Percentiles rank a stretch among this genome's conserved stretches.
These are phyloP conservation scores for Pythium pyrilobum DNA, from an alignment of 352 stramenopile species.

Conservation along the genomic window DNA sequence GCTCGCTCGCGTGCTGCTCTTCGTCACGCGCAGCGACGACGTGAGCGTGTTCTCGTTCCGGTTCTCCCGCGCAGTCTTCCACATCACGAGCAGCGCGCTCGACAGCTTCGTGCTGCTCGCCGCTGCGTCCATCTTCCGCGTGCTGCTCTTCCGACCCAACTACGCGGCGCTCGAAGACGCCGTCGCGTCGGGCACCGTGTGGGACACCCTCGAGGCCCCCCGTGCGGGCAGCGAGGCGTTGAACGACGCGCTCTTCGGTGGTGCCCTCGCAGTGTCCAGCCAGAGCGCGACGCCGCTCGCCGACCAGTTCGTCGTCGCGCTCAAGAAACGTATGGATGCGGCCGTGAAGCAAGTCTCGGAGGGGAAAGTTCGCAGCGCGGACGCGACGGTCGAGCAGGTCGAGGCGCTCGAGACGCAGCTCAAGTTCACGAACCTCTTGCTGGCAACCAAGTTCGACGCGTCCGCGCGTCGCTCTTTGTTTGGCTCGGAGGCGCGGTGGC, in stretches of 20 bases:
- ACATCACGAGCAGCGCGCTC: slow-evolving; percentile 20
- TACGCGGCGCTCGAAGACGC: slow-evolving; percentile 12
- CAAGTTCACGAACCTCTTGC: slow-evolving; percentile 20
- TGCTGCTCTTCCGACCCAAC: slow-evolving; percentile 24
- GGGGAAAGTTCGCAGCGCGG: slow-evolving; percentile 7
- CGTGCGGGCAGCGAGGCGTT: slow-evolving; percentile 9
- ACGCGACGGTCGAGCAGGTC: slow-evolving; percentile 20
- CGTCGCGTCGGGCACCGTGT: slow-evolving; percentile 6
- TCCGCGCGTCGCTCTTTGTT: slow-evolving; percentile 10
- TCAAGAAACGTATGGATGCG: slow-evolving; percentile 22
- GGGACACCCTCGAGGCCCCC: slow-evolving; percentile 16
- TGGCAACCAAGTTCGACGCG: slow-evolving; percentile 20
- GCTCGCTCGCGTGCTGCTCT: slow-evolving; percentile 15
- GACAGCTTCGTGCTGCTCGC: slow-evolving; percentile 24
- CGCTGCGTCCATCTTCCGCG: slow-evolving; percentile 22
- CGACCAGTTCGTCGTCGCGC: slow-evolving; percentile 19
- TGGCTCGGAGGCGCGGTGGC: slow-evolving; percentile 16
- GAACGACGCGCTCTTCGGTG: slow-evolving; percentile 14
- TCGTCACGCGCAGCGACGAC: slow-evolving; percentile 19
- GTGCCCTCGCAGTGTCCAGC: slow-evolving; percentile 11
- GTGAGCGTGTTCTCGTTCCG: slow-evolving; percentile 19
- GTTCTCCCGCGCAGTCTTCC: slow-evolving; percentile 21
- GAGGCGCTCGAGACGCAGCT: slow-evolving; percentile 19
- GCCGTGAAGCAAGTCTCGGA: slow-evolving; percentile 12
- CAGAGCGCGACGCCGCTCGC: slow-evolving; percentile 9